Evolutionary conservation across 257 asterid species (phyloP).

Genomic region (Solanum corneliomulleri): DNA sequence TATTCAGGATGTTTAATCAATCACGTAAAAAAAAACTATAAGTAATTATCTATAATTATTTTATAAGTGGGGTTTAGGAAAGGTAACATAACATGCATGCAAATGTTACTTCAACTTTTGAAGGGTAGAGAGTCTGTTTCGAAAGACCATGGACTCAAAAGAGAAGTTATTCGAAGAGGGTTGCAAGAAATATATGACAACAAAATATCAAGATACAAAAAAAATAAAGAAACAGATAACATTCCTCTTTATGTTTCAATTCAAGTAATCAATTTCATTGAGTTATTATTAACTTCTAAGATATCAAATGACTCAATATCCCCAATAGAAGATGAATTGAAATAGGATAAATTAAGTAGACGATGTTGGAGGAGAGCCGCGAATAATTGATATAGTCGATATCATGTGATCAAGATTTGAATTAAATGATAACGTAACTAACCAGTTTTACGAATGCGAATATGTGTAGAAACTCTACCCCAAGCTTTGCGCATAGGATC

Average conservation of each 20-base stretch:
- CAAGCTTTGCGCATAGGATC: slow-evolving; percentile 41
- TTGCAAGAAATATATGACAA: background rate
- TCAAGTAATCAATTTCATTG: no score
- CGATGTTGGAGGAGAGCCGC: background rate
- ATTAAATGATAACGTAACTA: background rate
- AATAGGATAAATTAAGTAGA: background rate
- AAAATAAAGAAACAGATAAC: background rate
- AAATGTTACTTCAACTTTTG: background rate
- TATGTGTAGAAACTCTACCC: slow-evolving; percentile 29
- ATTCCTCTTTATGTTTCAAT: background rate
- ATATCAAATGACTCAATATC: background rate
- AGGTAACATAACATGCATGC: background rate
- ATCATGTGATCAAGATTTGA: background rate
- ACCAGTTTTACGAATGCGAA: slow-evolving; percentile 41
- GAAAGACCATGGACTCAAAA: no score
- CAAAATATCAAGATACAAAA: no score
- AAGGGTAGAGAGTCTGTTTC: background rate
- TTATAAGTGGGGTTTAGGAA: background rate
- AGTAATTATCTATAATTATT: background rate
- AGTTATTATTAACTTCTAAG: background rate
- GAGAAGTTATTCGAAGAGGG: background rate
- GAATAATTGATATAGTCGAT: background rate
- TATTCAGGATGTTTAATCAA: background rate
- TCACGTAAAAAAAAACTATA: background rate
- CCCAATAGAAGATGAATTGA: background rate